phyloP scores from a whole-genome alignment of 163 green algal genomes.

The Dunaliella salina region DNA sequence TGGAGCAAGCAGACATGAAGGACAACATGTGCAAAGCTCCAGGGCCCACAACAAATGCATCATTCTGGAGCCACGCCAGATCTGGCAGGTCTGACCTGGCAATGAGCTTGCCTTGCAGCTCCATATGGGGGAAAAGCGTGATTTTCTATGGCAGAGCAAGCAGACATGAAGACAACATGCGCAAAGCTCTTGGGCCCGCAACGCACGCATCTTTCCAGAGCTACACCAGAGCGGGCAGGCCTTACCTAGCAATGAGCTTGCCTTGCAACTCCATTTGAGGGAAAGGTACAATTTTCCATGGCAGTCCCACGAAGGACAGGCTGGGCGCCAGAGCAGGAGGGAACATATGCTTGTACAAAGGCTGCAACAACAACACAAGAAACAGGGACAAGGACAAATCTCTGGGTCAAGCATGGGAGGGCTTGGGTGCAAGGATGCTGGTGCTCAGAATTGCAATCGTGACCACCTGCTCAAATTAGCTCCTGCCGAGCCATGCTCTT shows the following conservation, averaged over 20 bases:
- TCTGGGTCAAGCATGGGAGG: no score
- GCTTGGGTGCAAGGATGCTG: no score
- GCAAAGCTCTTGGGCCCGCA: no score
- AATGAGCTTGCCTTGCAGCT: slow-evolving; percentile 35
- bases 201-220: background rate
- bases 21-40: no score
- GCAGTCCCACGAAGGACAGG: slow-evolving; percentile 82
- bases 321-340: slow-evolving; percentile 46
- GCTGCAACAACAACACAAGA: slow-evolving; percentile 3
- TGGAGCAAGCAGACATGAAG: no score
- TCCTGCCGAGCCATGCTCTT: no score
- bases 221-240: background rate
- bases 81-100: slow-evolving; percentile 14
- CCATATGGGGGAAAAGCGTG: slow-evolving; percentile 59
- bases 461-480: no score
- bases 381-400: no score
- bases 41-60: background rate
- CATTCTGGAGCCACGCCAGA: background rate
- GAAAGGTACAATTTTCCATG: slow-evolving; percentile 83
- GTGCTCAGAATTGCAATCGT: no score
- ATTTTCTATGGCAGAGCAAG: slow-evolving; percentile 85
- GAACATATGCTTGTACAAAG: slow-evolving; percentile 79
- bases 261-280: slow-evolving; percentile 38
- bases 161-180: no score
- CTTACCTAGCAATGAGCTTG: slow-evolving; percentile 30